Percentiles rank a stretch among this genome's conserved stretches.
phyloP scores from a whole-genome alignment of 371 early-diverging fungal species.

The Mucor racemosus region DNA sequence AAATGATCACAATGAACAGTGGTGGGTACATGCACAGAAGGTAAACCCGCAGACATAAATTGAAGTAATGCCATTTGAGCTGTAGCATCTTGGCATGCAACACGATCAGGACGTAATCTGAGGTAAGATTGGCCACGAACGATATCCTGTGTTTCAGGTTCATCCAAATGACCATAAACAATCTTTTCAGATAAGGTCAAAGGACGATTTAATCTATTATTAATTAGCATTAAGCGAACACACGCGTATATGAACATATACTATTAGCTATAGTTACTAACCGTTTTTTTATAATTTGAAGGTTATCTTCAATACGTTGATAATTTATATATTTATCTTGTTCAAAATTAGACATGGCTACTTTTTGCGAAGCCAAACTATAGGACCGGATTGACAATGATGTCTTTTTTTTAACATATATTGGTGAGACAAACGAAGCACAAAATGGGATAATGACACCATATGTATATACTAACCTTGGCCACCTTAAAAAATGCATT shows the following conservation, averaged over 20 bases:
- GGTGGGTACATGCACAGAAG: slow-evolving; percentile 89
- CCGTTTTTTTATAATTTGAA: slow-evolving; percentile 88
- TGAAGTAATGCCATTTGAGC: slow-evolving; percentile 97
- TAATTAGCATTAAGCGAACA: background rate
- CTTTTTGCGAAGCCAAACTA: slow-evolving; percentile 65
- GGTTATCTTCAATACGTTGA: slow-evolving; percentile 88
- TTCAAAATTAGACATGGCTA: slow-evolving; percentile 87
- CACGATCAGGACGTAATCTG: slow-evolving; percentile 92
- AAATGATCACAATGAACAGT: slow-evolving; percentile 98
- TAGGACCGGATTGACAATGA: background rate
- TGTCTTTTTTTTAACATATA: background rate
- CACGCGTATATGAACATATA: background rate
- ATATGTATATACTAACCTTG: slow-evolving; percentile 25
- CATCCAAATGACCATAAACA: slow-evolving; percentile 94
- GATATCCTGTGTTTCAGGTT: slow-evolving; percentile 82
- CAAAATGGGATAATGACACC: background rate
- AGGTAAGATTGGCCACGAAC: slow-evolving; percentile 89
- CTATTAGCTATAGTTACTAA: slow-evolving; percentile 30
- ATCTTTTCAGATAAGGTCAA: slow-evolving; percentile 95
- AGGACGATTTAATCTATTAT: slow-evolving; percentile 68
- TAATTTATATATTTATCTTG: slow-evolving; percentile 90
- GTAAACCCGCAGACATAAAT: slow-evolving; percentile 93
- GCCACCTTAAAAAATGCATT: slow-evolving; percentile 32
- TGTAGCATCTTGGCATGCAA: slow-evolving; percentile 97
- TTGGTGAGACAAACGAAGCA: background rate